These are phyloP conservation scores for Misopates orontium DNA, from an alignment of 257 asterid species.

Conservation along the genomic window DNA sequence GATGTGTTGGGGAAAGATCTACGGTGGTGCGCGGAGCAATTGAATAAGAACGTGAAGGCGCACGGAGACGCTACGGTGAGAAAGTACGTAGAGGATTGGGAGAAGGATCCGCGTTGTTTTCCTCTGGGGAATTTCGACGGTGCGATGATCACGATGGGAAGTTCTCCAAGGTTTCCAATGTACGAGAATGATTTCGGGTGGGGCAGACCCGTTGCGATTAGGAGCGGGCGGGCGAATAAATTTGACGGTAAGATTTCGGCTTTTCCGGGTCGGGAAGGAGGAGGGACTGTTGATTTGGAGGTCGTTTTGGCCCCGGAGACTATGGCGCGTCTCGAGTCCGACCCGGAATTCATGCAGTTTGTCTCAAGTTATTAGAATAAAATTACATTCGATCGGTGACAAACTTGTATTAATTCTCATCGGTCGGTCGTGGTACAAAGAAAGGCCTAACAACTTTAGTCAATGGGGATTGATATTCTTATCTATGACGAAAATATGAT, in stretches of 20 bases:
- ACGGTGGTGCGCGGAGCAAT: constrained; percentile 61
- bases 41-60: constrained; percentile 47
- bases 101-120: constrained; percentile 56
- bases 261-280: constrained; percentile 44
- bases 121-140: constrained; percentile 66
- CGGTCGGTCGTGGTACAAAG: too few relatives aligned
- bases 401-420: not conserved
- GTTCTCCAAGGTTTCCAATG: constrained; percentile 57
- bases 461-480: too few relatives aligned
- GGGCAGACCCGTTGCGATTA: constrained; percentile 46
- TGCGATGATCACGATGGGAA: constrained; percentile 52
- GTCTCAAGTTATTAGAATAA: constrained; percentile 26
- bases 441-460: not conserved
- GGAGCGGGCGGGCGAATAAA: constrained; percentile 52
- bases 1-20: constrained; percentile 40
- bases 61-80: constrained; percentile 48
- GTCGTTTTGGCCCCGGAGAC: constrained; percentile 52
- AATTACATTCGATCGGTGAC: too few relatives aligned
- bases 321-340: constrained; percentile 40
- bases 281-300: constrained; percentile 51
- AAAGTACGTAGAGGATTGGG: constrained; percentile 38
- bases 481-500: too few relatives aligned
- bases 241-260: constrained; percentile 63
- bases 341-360: constrained; percentile 50
- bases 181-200: constrained; percentile 58